A percentile compares a stretch with the other conserved stretches of the same genome.
Conservation (phyloP, 73 alveolate species). For the Paraurostyla sp. region DNA sequence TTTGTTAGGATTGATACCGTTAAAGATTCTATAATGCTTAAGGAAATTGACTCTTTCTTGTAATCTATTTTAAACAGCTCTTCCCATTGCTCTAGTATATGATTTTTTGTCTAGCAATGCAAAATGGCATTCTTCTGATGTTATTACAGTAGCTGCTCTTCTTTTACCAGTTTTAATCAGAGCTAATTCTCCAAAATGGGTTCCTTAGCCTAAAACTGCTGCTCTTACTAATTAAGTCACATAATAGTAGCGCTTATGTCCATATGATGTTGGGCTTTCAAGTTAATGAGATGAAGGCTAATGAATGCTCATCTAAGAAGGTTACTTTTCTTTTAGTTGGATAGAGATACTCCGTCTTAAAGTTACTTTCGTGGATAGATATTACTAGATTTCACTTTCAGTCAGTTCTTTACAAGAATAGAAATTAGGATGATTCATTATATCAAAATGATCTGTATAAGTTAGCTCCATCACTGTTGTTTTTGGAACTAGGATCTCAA, state of each 20-base stretch:
- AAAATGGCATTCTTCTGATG: constrained; percentile 19
- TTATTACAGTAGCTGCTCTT: constrained; percentile 31
- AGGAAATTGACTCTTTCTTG: constrained; percentile 29
- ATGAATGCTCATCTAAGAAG: not conserved
- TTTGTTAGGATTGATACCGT: not conserved
- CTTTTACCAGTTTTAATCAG: not conserved
- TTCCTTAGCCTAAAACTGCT: not conserved
- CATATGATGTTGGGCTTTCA: not conserved
- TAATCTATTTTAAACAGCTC: constrained; percentile 1
- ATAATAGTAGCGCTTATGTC: not conserved
- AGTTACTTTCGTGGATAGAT: not conserved
- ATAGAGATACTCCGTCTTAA: not conserved
- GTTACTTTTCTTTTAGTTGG: not conserved
- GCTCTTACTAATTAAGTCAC: not conserved
- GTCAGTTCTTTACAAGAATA: not conserved
- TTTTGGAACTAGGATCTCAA: constrained; percentile 31
- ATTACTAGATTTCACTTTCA: not conserved
- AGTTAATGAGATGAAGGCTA: not conserved
- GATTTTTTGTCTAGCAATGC: constrained; percentile 42
- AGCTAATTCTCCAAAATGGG: constrained; percentile 46
- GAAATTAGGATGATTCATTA: not conserved
- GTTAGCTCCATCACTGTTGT: not conserved
- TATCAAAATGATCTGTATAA: not conserved
- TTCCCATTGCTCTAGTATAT: constrained; percentile 34
- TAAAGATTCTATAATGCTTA: not conserved